Conservation (phyloP, 495 filamentous ascomycete genomes). For the Daldinia childiae region DNA sequence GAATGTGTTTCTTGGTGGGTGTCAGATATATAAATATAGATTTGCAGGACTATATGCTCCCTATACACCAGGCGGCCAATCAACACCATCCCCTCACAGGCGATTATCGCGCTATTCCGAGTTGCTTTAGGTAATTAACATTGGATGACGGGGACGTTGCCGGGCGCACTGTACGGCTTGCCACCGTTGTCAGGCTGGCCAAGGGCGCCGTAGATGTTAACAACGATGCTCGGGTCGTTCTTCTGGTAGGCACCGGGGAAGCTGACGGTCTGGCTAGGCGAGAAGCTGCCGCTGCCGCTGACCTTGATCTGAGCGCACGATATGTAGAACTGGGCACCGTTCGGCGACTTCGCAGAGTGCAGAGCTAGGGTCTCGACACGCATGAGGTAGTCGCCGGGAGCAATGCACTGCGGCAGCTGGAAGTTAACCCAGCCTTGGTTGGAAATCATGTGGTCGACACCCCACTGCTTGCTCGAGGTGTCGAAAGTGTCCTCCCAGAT, state of each 20-base stretch:
- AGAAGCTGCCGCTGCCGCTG: conserved; percentile 55
- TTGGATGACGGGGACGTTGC: conserved; percentile 54
- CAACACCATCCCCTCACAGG: background rate
- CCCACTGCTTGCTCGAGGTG: conserved; percentile 58
- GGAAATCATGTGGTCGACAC: conserved; percentile 62
- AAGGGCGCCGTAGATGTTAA: conserved; percentile 62
- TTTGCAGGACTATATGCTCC: background rate
- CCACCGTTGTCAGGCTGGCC: conserved; percentile 59
- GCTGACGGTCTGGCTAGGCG: conserved; percentile 58
- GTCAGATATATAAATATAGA: conserved; percentile 2
- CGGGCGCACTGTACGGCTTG: conserved; percentile 56
- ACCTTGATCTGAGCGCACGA: conserved; percentile 67
- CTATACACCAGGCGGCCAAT: background rate
- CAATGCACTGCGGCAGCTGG: conserved; percentile 58
- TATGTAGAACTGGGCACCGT: conserved; percentile 65
- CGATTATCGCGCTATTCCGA: background rate
- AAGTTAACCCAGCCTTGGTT: conserved; percentile 60
- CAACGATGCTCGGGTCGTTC: conserved; percentile 61
- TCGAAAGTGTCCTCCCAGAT: conserved; percentile 61
- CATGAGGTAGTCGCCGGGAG: conserved; percentile 63
- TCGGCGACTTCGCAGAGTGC: conserved; percentile 55
- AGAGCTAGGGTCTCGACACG: conserved; percentile 65
- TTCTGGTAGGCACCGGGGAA: conserved; percentile 65
- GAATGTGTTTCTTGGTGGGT: background rate
- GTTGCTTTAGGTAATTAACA: conserved; percentile 47